phyloP scores from a whole-genome alignment of 129 eudicot species.

The Centaurea solstitialis region DNA sequence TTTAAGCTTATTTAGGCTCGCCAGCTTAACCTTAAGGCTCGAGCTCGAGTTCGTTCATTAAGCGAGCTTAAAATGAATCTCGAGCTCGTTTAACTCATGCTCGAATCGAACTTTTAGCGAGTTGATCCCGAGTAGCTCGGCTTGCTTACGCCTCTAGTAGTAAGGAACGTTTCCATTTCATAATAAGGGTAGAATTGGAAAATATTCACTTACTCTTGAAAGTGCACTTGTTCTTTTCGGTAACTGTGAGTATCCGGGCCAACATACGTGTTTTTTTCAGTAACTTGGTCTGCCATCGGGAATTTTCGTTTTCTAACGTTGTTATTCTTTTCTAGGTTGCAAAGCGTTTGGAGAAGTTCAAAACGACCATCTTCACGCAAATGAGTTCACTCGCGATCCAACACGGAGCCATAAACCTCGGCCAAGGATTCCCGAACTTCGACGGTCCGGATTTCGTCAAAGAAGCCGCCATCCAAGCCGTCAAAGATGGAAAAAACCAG shows the following conservation, averaged over 20 bases:
- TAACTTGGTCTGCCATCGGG: background rate
- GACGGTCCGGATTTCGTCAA: constrained; percentile 98
- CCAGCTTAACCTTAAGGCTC: no score
- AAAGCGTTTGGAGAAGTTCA: constrained; percentile 93
- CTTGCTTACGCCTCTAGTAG: background rate
- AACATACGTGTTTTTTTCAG: no score
- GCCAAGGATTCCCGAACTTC: constrained; percentile 98
- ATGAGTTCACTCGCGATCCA: constrained; percentile 95
- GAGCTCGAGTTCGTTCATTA: no score
- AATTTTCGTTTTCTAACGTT: background rate
- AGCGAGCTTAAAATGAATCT: no score
- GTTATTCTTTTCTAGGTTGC: constrained; percentile 62
- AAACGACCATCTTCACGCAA: constrained; percentile 94
- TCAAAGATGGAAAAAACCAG: constrained; percentile 86
- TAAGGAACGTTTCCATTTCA: background rate
- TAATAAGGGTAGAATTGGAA: background rate
- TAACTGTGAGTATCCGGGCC: no score
- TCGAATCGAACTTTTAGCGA: no score
- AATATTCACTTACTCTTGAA: background rate
- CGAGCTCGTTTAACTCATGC: no score
- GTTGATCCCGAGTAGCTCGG: no score
- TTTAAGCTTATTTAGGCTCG: no score
- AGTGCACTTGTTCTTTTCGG: background rate
- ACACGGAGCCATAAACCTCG: constrained; percentile 93
- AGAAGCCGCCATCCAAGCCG: constrained; percentile 96